Conservation (phyloP, 768 basidiomycete genomes). For the Lactarius sp. region DNA sequence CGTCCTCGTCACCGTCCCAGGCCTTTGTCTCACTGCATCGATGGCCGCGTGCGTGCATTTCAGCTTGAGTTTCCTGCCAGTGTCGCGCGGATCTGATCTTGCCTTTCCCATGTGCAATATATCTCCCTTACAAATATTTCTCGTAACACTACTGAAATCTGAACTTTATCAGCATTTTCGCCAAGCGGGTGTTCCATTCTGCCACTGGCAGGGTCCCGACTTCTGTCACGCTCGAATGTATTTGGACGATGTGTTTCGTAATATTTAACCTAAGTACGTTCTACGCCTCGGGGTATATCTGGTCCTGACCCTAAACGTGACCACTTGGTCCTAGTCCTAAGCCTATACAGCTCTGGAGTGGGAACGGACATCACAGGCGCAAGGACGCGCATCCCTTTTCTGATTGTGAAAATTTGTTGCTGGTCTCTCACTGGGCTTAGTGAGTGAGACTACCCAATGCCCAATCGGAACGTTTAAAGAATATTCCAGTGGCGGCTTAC, state of each 20-base stretch:
- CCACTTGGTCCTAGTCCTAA: constrained; percentile 12
- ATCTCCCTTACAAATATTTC: neutral
- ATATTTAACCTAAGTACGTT: constrained; percentile 22
- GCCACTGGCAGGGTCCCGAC: constrained; percentile 1
- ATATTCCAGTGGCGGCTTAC: constrained; percentile 16
- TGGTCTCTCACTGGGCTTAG: constrained; percentile 22
- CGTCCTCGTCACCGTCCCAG: constrained; percentile 21
- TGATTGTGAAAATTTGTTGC: constrained; percentile 17
- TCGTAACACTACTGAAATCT: neutral
- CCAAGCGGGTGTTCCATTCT: constrained; percentile 18
- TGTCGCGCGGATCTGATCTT: constrained; percentile 1
- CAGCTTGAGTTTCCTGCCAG: neutral
- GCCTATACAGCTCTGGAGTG: constrained; percentile 19
- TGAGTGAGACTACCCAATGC: neutral
- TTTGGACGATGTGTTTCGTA: constrained; percentile 24
- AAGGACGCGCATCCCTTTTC: constrained; percentile 4
- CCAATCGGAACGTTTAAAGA: neutral
- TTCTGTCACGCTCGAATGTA: constrained; percentile 24
- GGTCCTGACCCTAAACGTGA: neutral
- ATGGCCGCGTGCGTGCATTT: constrained; percentile 1
- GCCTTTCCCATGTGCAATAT: neutral
- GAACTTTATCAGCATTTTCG: constrained; percentile 6
- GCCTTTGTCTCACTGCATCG: constrained; percentile 13
- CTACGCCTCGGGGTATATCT: neutral
- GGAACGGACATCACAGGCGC: neutral